These are phyloP conservation scores for Hypoxylon sp. DNA, from an alignment of 2,329 filamentous ascomycete genomes.

Conservation along the genomic window DNA sequence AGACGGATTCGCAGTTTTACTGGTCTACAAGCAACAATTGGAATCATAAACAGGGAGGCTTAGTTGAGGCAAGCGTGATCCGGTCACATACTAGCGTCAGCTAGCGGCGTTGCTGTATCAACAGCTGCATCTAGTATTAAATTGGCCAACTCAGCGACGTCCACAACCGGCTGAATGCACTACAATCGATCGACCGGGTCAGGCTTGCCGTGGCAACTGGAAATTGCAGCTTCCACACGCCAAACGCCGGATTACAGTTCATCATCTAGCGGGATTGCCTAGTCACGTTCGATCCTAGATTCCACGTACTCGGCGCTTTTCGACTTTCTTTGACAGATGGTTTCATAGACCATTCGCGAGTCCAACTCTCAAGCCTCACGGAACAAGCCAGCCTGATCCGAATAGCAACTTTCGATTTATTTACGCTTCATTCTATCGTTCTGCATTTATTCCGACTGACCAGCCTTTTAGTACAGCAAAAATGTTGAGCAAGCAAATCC, in stretches of 20 bases:
- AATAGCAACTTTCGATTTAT: slow-evolving; percentile 18
- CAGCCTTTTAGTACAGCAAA: slow-evolving; percentile 49
- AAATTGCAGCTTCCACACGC: neutral
- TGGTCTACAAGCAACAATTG: neutral
- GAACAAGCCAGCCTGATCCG: neutral
- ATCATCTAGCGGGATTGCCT: neutral
- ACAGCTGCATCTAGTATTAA: neutral
- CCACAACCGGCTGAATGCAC: neutral
- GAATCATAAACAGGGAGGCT: neutral
- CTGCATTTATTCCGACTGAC: slow-evolving; percentile 26
- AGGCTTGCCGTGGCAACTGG: neutral
- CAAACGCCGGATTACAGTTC: neutral
- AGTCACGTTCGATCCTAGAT: neutral
- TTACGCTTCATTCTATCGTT: neutral
- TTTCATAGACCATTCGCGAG: neutral
- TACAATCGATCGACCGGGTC: neutral
- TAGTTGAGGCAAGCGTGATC: neutral
- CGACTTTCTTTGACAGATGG: neutral
- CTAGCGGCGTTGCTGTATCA: slow-evolving; percentile 1
- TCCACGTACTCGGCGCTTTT: neutral
- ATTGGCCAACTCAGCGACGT: neutral
- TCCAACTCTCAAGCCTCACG: slow-evolving; percentile 13
- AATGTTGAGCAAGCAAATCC: slow-evolving; percentile 61
- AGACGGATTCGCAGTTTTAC: neutral
- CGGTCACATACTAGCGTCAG: neutral